These are phyloP conservation scores for Monotropa hypopitys DNA, from an alignment of 179 eudicot species.

Conservation along the genomic window DNA sequence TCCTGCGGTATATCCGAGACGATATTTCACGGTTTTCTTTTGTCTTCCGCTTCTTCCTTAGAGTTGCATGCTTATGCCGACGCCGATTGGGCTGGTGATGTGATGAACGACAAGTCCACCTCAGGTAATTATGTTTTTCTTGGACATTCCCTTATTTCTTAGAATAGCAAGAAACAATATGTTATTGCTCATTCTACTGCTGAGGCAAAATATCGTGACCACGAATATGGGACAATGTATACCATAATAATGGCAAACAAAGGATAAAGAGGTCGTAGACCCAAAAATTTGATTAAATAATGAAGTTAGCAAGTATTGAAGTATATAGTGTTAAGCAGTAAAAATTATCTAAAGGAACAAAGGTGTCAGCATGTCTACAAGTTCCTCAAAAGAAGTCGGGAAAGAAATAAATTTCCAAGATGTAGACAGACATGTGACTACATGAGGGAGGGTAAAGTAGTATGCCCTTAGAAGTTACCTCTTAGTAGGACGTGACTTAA, in stretches of 20 bases:
- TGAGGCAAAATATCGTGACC: no score
- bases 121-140: no score
- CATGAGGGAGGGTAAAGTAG: slow-evolving; percentile 4
- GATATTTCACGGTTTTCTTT: no score
- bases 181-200: no score
- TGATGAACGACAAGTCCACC: no score
- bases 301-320: neutral
- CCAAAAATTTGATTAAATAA: neutral
- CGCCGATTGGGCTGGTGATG: no score
- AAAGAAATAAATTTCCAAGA: neutral
- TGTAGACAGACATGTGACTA: neutral
- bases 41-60: no score
- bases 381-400: neutral
- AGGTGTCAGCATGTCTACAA: neutral
- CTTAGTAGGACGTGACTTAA: slow-evolving; percentile 82
- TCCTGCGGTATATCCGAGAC: no score
- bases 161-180: no score
- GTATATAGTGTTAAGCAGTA: neutral
- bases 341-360: neutral
- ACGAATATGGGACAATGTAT: neutral
- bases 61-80: no score
- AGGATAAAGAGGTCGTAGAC: neutral
- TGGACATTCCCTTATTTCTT: no score
- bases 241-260: neutral
- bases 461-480: slow-evolving; percentile 25